A percentile compares a stretch with the other conserved stretches of the same genome.
These are phyloP conservation scores for Phaffia australis DNA, from an alignment of 768 basidiomycete genomes.

Conservation along the genomic window DNA sequence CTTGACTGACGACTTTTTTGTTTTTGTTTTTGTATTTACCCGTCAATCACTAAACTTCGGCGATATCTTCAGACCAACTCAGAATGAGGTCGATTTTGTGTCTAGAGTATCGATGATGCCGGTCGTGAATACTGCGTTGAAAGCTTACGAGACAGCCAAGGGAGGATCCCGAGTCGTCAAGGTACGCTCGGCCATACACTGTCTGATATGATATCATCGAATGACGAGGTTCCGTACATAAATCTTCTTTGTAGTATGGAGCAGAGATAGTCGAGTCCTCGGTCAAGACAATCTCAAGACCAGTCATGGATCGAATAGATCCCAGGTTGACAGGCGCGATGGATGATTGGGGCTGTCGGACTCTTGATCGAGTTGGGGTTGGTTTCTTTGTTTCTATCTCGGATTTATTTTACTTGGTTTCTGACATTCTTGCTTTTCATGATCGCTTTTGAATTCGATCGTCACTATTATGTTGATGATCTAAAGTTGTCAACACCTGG, in stretches of 20 bases:
- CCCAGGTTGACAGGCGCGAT: conserved; percentile 37
- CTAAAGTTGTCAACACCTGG: too few relatives aligned
- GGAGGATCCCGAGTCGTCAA: conserved; percentile 75
- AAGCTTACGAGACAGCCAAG: conserved; percentile 71
- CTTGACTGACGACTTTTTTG: not conserved
- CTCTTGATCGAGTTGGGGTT: conserved; percentile 61
- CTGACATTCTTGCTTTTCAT: not conserved
- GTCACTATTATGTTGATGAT: too few relatives aligned
- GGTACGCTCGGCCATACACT: conserved; percentile 43
- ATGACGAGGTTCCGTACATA: not conserved
- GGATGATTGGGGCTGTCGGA: conserved; percentile 79
- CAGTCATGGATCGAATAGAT: conserved; percentile 60
- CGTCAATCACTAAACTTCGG: not conserved
- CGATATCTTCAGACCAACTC: not conserved
- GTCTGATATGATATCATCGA: conserved; percentile 14
- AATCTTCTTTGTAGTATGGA: conserved; percentile 52
- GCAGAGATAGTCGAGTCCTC: conserved; percentile 78
- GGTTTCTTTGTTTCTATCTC: conserved; percentile 17
- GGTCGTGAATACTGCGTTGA: conserved; percentile 58
- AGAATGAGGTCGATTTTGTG: conserved; percentile 40
- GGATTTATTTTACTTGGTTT: conserved; percentile 5
- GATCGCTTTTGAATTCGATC: too few relatives aligned
- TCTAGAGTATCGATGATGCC: conserved; percentile 59
- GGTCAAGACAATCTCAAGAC: conserved; percentile 66
- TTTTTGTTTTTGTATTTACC: not conserved